These are phyloP conservation scores for Fabrea salina DNA, from an alignment of 169 alveolate species.

Conservation along the genomic window DNA sequence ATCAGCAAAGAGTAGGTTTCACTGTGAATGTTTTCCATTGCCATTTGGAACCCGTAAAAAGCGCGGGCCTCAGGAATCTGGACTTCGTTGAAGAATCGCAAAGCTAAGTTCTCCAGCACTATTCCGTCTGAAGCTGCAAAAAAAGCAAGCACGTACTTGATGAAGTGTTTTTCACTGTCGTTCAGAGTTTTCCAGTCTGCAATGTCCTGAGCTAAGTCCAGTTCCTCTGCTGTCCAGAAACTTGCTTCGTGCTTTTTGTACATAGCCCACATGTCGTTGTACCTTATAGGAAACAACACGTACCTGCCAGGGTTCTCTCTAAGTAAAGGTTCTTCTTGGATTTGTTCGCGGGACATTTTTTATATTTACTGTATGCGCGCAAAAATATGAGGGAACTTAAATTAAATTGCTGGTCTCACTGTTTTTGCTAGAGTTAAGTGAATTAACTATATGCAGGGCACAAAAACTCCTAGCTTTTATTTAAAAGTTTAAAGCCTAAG, in stretches of 20 bases:
- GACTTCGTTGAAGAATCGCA: slow-evolving; percentile 92
- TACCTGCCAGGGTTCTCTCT: slow-evolving; percentile 75
- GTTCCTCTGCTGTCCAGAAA: slow-evolving; percentile 99
- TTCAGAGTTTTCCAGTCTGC: slow-evolving; percentile 93
- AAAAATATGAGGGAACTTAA: too few species aligned
- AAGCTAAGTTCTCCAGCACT: slow-evolving; percentile 96
- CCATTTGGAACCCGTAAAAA: slow-evolving; percentile 97
- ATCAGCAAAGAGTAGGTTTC: slow-evolving; percentile 94
- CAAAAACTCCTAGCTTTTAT: too few species aligned
- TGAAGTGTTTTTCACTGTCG: slow-evolving; percentile 91
- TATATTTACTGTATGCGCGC: too few species aligned
- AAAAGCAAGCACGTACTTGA: slow-evolving; percentile 94
- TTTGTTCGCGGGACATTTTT: too few species aligned
- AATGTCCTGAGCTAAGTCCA: slow-evolving; percentile 93
- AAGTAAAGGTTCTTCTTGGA: slow-evolving; percentile 76
- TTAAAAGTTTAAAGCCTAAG: too few species aligned
- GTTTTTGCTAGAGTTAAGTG: too few species aligned
- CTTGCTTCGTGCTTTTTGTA: slow-evolving; percentile 98
- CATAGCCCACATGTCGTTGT: slow-evolving; percentile 94
- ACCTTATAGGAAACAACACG: slow-evolving; percentile 85
- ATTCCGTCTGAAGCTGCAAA: slow-evolving; percentile 98
- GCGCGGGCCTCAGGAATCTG: slow-evolving; percentile 96
- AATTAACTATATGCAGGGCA: too few species aligned
- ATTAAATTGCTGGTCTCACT: too few species aligned
- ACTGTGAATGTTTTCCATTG: slow-evolving; percentile 98